Conservation (phyloP, 1,284 basidiomycete genomes). For the Cystobasidium sp. region DNA sequence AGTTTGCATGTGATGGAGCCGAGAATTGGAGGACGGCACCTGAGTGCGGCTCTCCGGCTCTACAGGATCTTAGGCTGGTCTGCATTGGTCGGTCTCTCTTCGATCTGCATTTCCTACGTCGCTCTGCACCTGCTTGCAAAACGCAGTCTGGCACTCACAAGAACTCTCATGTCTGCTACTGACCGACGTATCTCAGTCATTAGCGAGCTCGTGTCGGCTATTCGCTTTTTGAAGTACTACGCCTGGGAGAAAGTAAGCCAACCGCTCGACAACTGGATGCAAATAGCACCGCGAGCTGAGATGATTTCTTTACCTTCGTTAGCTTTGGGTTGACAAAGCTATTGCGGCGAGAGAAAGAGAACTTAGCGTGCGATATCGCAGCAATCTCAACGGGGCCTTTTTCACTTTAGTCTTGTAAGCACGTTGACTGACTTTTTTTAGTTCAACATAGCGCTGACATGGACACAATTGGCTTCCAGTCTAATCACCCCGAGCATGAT, state of each 20-base stretch:
- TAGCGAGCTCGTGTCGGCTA: slow-evolving; percentile 72
- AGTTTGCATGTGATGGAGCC: no score
- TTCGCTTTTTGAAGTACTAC: slow-evolving; percentile 40
- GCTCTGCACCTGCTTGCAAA: slow-evolving; percentile 69
- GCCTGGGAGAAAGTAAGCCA: slow-evolving; percentile 37
- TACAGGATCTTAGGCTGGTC: slow-evolving; percentile 76
- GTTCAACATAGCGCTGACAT: background rate
- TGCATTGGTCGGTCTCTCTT: slow-evolving; percentile 78
- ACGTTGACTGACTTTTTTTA: background rate
- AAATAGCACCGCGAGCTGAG: background rate
- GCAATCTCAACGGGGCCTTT: slow-evolving; percentile 36
- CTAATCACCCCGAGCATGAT: slow-evolving; percentile 34
- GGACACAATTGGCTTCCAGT: background rate
- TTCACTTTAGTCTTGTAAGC: slow-evolving; percentile 28
- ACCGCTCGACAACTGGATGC: background rate
- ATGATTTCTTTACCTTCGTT: background rate
- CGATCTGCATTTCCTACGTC: slow-evolving; percentile 74
- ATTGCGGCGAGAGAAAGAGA: slow-evolving; percentile 38
- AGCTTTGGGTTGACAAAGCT: slow-evolving; percentile 42
- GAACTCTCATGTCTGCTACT: slow-evolving; percentile 68
- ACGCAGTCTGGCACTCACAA: slow-evolving; percentile 55
- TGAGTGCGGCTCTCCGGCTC: no score
- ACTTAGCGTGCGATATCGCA: slow-evolving; percentile 31
- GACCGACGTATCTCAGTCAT: slow-evolving; percentile 84
- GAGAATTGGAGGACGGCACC: no score